Base-by-base conservation (phyloP, 2,329 filamentous ascomycete species). In the Diaporthe humulicola region DNA sequence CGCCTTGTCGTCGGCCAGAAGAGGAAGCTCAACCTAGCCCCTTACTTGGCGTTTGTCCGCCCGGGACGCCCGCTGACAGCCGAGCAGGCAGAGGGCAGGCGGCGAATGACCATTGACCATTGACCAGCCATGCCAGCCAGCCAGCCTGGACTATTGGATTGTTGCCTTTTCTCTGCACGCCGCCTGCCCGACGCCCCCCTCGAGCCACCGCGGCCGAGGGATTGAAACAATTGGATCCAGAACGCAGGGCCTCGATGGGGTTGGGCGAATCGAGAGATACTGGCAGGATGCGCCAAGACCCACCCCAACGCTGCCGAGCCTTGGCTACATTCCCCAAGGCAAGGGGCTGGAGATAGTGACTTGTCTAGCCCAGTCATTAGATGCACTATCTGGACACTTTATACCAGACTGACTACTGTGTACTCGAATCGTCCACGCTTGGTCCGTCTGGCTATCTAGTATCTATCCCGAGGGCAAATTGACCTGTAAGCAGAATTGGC, bases 321-420 rank as follows among this genome's bases (percentile, higher is more conserved):
- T 69, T 69, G 64, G 64, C 64, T 69, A 52, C 45, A 40, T 52
- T 38, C 45, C 30, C 22, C 64, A n/a, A 54, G n/a, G 15, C 48
- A 54, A 54, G 64, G 45, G 64, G 48, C 33, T 28, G 64, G n/a
- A 69, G 64, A 69, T 69, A 69, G 64, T 69, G 64, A 69, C 64
- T 40, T 40, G 64, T 69, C 64, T 69, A 54, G 33, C 45, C 54
- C 64, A 38, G 64, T 69, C 33, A 69, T 54, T 69, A 36, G 33
- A 69, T 69, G 40, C 15, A 69, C 48, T 40, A 69, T 64, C 60
- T 22, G 25, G 10, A 64, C 33, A 38, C 61, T 36, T 38, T 52
- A 67, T 28, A 36, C 61, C 61, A 67, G 61, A 52, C 61, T 67
- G 61, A 36, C 64, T 54, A 54, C 61, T 67, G 61, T 25, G 48